Evolutionary conservation across 768 basidiomycete genomes (phyloP).

Genomic region (Boletus edulis): DNA sequence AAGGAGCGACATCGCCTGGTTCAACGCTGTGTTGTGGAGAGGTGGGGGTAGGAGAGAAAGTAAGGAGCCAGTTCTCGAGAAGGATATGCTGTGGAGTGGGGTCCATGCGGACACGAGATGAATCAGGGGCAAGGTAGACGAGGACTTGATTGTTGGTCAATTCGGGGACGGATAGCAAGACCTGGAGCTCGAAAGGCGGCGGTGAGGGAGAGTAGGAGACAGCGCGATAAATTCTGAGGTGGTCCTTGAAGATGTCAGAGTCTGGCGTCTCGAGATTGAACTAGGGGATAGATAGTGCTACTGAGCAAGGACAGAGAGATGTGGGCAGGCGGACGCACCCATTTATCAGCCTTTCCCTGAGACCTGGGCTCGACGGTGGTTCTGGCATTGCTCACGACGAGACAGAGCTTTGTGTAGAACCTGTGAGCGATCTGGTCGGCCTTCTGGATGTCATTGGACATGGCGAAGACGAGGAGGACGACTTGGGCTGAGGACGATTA

Average conservation of each 20-base stretch:
- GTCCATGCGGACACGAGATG: constrained; percentile 61
- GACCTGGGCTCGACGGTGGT: constrained; percentile 48
- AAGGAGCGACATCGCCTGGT: constrained; percentile 53
- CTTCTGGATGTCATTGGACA: constrained; percentile 57
- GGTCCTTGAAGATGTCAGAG: constrained; percentile 62
- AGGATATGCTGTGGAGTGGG: constrained; percentile 68
- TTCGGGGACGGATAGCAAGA: constrained; percentile 70
- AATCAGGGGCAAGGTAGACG: constrained; percentile 58
- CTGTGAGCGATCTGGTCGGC: constrained; percentile 86
- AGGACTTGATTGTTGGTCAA: constrained; percentile 68
- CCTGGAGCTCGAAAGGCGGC: constrained; percentile 63
- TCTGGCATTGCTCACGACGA: constrained; percentile 71
- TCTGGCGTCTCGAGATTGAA: constrained; percentile 83
- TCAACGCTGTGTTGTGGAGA: constrained; percentile 22
- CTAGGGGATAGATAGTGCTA: constrained; percentile 36
- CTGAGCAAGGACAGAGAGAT: neutral
- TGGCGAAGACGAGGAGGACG: constrained; percentile 30
- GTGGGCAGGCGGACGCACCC: constrained; percentile 50
- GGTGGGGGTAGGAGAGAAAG: constrained; percentile 35
- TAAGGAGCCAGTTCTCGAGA: constrained; percentile 68
- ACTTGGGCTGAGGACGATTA: constrained; percentile 16
- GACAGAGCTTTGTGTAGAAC: constrained; percentile 79
- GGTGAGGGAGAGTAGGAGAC: constrained; percentile 35
- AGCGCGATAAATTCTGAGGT: constrained; percentile 56
- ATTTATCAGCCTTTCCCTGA: constrained; percentile 68